phyloP scores from a whole-genome alignment of 805 yeast genomes.

The Nakazawaea pomicola region DNA sequence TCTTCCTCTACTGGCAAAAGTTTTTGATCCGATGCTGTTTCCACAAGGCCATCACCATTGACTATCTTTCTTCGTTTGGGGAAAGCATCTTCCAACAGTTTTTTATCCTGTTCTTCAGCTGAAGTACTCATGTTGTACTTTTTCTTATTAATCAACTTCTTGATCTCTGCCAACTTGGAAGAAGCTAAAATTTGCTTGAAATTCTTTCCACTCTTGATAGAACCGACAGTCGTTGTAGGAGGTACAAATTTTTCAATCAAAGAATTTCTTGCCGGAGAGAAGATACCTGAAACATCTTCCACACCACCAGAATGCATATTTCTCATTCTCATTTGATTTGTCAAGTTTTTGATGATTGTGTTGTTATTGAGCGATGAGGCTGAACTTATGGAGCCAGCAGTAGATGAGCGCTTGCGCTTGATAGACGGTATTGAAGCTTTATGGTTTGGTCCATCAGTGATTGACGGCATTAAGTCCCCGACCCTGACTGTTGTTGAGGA shows the following conservation, averaged over 20 bases:
- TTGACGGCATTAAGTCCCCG: slow-evolving; percentile 14
- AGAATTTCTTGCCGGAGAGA: slow-evolving; percentile 18
- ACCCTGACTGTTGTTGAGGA: slow-evolving; percentile 14
- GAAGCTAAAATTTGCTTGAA: slow-evolving; percentile 8
- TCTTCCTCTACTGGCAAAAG: no score
- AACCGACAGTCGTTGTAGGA: slow-evolving; percentile 8
- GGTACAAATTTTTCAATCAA: slow-evolving; percentile 13
- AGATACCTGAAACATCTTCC: slow-evolving; percentile 26
- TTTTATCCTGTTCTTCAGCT: neutral
- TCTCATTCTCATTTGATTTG: slow-evolving; percentile 18
- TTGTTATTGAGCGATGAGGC: slow-evolving; percentile 5
- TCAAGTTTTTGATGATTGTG: slow-evolving; percentile 15
- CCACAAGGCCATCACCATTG: slow-evolving; percentile 2
- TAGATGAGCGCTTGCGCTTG: slow-evolving; percentile 28
- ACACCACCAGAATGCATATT: slow-evolving; percentile 15
- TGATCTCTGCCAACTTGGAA: slow-evolving; percentile 11
- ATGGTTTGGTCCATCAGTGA: slow-evolving; percentile 28
- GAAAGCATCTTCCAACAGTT: neutral
- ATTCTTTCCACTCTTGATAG: slow-evolving; percentile 11
- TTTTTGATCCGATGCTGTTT: neutral
- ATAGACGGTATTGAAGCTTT: neutral
- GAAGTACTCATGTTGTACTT: neutral
- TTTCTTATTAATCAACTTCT: slow-evolving; percentile 10
- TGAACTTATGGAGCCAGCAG: slow-evolving; percentile 10
- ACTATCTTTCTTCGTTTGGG: slow-evolving; percentile 9